These are phyloP conservation scores for Strigomonas culicis DNA, from an alignment of 208 protist genomes.

Conservation along the genomic window DNA sequence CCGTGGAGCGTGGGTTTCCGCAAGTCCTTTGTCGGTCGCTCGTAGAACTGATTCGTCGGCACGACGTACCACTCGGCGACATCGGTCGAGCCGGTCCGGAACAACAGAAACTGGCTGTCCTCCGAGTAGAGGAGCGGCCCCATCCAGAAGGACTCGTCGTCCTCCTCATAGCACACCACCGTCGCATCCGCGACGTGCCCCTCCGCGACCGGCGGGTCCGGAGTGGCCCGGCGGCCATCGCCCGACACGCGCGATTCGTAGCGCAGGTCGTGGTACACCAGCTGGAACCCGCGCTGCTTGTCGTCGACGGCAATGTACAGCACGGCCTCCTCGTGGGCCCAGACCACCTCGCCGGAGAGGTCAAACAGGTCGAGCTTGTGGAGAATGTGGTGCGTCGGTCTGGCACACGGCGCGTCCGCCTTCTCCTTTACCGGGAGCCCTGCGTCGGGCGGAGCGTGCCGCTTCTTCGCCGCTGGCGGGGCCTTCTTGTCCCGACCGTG, in stretches of 20 bases:
- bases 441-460: background rate
- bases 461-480: background rate
- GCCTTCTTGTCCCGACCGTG: background rate
- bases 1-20: no score
- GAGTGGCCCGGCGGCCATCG: background rate
- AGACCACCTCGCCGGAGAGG: constrained; percentile 51
- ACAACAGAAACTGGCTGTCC: constrained; percentile 46
- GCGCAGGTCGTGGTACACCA: constrained; percentile 63
- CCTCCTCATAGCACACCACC: constrained; percentile 57
- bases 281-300: constrained; percentile 41
- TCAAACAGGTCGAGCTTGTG: constrained; percentile 55
- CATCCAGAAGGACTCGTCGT: constrained; percentile 59
- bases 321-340: constrained; percentile 31
- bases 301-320: constrained; percentile 60
- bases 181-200: constrained; percentile 10
- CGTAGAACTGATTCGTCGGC: constrained; percentile 5
- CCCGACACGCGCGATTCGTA: background rate
- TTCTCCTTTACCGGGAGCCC: no score
- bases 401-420: no score
- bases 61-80: constrained; percentile 46
- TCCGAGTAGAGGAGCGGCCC: constrained; percentile 37
- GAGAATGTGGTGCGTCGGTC: constrained; percentile 29
- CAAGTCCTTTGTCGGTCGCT: no score
- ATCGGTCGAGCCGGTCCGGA: constrained; percentile 40
- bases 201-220: background rate